A percentile compares a stretch with the other conserved stretches of the same genome.
Conservation (phyloP, 2,329 filamentous ascomycete species). For the Apiospora pterosperma region DNA sequence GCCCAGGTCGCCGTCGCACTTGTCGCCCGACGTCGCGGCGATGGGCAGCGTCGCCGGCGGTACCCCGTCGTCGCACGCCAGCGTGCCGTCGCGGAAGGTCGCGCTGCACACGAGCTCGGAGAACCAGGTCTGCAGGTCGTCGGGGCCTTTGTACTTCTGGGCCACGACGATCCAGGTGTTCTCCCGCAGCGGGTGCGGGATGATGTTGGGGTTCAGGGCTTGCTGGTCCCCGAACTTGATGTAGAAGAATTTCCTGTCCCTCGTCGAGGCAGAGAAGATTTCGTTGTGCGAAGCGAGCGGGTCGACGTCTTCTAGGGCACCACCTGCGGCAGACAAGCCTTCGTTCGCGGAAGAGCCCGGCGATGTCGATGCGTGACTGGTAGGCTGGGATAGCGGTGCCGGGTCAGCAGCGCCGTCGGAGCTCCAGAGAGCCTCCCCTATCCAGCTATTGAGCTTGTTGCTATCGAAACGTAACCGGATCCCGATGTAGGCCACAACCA, state of each 20-base stretch:
- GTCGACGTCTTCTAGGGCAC: neutral
- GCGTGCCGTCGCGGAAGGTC: constrained; percentile 34
- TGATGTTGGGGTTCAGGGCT: constrained; percentile 53
- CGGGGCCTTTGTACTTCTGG: constrained; percentile 34
- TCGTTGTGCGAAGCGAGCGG: constrained; percentile 25
- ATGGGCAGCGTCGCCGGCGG: constrained; percentile 42
- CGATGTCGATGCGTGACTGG: neutral
- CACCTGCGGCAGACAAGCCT: neutral
- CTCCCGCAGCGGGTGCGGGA: constrained; percentile 47
- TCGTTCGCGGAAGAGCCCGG: neutral
- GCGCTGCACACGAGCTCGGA: constrained; percentile 49
- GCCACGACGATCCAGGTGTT: constrained; percentile 50
- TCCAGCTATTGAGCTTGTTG: neutral
- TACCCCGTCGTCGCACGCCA: constrained; percentile 35
- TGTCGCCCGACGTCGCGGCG: constrained; percentile 37
- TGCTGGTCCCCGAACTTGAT: constrained; percentile 41
- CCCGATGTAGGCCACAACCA: constrained; percentile 25
- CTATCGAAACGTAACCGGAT: neutral
- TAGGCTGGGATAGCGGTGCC: neutral
- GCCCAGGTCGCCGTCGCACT: constrained; percentile 41
- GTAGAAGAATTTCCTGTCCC: constrained; percentile 43
- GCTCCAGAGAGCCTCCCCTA: neutral
- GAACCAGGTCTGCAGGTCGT: constrained; percentile 28
- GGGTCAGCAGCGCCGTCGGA: neutral
- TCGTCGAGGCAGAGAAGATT: constrained; percentile 44